These are phyloP conservation scores for Nicotiana noctiflora DNA, from an alignment of 257 asterid genomes.

Conservation along the genomic window DNA sequence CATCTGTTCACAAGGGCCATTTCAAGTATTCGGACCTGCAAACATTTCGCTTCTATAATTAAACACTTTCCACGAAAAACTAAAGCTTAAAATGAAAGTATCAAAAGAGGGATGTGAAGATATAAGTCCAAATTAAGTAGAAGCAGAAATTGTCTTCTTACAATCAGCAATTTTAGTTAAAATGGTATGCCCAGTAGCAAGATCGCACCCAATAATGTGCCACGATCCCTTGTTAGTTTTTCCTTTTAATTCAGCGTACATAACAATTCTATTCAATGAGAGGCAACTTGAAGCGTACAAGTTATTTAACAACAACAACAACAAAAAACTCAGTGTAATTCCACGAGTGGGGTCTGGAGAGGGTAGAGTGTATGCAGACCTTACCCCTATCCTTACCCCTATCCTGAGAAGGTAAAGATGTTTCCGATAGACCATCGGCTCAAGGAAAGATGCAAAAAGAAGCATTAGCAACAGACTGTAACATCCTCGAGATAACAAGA, in stretches of 20 bases:
- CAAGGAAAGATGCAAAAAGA: too few relatives aligned
- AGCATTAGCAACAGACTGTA: too few relatives aligned
- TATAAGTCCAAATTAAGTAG: neutral
- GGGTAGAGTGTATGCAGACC: too few relatives aligned
- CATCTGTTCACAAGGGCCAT: slow-evolving; percentile 50
- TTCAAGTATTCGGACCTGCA: slow-evolving; percentile 82
- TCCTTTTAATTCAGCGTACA: neutral
- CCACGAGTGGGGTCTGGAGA: too few relatives aligned
- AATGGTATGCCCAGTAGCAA: neutral
- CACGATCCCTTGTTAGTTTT: neutral
- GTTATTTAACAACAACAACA: too few relatives aligned
- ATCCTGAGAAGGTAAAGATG: too few relatives aligned
- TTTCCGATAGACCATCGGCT: too few relatives aligned
- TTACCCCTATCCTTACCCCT: too few relatives aligned
- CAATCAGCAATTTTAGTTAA: neutral
- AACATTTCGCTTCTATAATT: neutral
- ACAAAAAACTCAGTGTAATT: too few relatives aligned
- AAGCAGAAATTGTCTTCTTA: neutral
- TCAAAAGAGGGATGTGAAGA: neutral
- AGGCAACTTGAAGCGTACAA: neutral
- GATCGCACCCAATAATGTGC: neutral
- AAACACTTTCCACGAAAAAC: too few relatives aligned
- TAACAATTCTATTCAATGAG: neutral
- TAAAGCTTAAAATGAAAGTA: neutral
- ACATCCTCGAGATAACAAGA: too few relatives aligned